phyloP scores from a whole-genome alignment of 2,329 filamentous ascomycete species.

The Trichophyton verrucosum region DNA sequence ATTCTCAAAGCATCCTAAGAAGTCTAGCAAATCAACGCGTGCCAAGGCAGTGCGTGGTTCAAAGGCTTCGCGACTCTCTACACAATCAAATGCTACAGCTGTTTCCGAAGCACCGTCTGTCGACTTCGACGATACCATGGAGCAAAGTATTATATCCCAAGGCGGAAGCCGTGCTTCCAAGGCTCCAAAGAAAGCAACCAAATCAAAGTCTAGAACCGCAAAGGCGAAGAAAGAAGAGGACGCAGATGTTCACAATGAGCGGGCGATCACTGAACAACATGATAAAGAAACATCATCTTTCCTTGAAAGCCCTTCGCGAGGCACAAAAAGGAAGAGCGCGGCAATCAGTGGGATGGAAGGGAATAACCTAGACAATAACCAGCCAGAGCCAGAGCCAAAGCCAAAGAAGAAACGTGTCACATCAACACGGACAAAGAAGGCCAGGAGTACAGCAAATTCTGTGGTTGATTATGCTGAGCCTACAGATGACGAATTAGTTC shows the following conservation, averaged over 20 bases:
- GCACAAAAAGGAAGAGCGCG: conserved; percentile 53
- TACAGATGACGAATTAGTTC: conserved; percentile 17
- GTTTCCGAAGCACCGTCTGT: conserved; percentile 34
- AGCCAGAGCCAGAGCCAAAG: conserved; percentile 21
- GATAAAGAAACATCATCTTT: conserved; percentile 5
- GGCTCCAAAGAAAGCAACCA: conserved; percentile 33
- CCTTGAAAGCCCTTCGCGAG: conserved; percentile 18
- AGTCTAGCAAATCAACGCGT: conserved; percentile 45
- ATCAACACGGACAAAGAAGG: conserved; percentile 39
- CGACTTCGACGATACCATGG: conserved; percentile 41
- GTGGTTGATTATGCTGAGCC: conserved; percentile 10
- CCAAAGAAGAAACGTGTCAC: conserved; percentile 49
- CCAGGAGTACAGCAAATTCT: conserved; percentile 21
- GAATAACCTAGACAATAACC: conserved; percentile 8
- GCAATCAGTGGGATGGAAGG: conserved; percentile 32
- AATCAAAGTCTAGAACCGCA: conserved; percentile 24
- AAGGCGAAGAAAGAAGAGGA: conserved; percentile 37
- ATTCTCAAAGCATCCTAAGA: conserved; percentile 48
- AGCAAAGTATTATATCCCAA: conserved; percentile 44
- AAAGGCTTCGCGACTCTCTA: conserved; percentile 55
- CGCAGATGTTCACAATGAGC: conserved; percentile 21
- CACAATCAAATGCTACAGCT: conserved; percentile 36
- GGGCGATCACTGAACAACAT: conserved; percentile 15
- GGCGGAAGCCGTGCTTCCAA: conserved; percentile 43
- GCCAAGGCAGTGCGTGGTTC: conserved; percentile 48